These are phyloP conservation scores for Fusarium sp. DNA, from an alignment of 2,329 filamentous ascomycete species.

Conservation along the genomic window DNA sequence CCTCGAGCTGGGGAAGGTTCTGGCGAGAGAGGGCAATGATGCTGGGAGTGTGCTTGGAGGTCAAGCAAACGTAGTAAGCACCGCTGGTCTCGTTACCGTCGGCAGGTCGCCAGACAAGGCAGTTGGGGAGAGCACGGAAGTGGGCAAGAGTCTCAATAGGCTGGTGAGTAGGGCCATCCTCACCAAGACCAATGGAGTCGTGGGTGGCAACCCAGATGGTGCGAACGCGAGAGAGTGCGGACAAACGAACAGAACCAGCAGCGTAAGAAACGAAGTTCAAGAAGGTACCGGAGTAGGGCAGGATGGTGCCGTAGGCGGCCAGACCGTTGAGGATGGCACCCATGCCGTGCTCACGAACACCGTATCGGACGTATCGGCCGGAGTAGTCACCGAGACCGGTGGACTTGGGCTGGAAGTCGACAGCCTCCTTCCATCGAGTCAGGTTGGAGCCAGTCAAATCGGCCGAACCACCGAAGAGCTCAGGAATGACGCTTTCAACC, in stretches of 20 bases:
- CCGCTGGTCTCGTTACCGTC: slow-evolving; percentile 98
- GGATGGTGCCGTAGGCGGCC: slow-evolving; percentile 92
- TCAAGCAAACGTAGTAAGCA: slow-evolving; percentile 96
- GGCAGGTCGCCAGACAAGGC: slow-evolving; percentile 99
- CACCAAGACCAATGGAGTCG: slow-evolving; percentile 98
- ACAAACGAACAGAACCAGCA: slow-evolving; percentile 93
- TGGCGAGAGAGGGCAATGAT: slow-evolving; percentile 96
- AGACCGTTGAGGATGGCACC: slow-evolving; percentile 95
- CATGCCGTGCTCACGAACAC: slow-evolving; percentile 94
- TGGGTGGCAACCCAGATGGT: slow-evolving; percentile 97
- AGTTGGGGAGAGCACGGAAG: slow-evolving; percentile 98
- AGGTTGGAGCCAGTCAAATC: slow-evolving; percentile 99
- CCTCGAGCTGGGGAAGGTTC: slow-evolving; percentile 98
- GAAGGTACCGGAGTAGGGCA: slow-evolving; percentile 97
- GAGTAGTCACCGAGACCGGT: slow-evolving; percentile 88
- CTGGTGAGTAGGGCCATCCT: slow-evolving; percentile 98
- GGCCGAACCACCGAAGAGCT: slow-evolving; percentile 94
- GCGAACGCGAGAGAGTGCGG: slow-evolving; percentile 89
- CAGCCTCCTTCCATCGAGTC: slow-evolving; percentile 96
- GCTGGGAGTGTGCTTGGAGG: slow-evolving; percentile 88
- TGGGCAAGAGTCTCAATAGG: slow-evolving; percentile 98
- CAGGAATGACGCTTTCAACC: slow-evolving; percentile 84
- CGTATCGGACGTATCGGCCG: slow-evolving; percentile 93
- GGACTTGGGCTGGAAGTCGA: slow-evolving; percentile 95
- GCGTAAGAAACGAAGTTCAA: slow-evolving; percentile 99